These are phyloP conservation scores for Syncephalastrum monosporum DNA, from an alignment of 371 early-diverging fungal species.

Conservation along the genomic window DNA sequence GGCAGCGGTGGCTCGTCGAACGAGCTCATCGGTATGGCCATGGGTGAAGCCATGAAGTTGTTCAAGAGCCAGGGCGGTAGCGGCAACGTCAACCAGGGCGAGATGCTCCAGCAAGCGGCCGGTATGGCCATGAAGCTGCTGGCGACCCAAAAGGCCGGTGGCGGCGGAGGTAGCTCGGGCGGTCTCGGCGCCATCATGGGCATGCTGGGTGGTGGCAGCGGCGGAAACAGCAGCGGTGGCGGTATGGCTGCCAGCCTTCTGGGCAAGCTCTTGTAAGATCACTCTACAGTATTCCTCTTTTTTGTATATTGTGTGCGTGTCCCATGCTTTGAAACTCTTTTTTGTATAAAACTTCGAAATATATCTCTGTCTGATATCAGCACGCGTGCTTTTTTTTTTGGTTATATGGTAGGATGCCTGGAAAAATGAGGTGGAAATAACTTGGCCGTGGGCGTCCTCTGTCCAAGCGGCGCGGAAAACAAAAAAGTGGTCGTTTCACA, in stretches of 20 bases:
- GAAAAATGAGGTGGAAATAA: too few species aligned
- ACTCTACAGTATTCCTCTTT: slow-evolving; percentile 6
- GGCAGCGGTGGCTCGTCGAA: slow-evolving; percentile 26
- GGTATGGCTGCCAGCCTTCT: slow-evolving; percentile 14
- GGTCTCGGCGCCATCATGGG: slow-evolving; percentile 22
- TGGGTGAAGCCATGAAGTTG: slow-evolving; percentile 52
- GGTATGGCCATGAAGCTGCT: slow-evolving; percentile 18
- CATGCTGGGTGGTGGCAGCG: slow-evolving; percentile 13
- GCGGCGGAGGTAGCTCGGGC: slow-evolving; percentile 15
- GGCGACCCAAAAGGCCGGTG: slow-evolving; percentile 15
- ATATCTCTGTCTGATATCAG: too few species aligned
- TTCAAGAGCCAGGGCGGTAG: slow-evolving; percentile 21
- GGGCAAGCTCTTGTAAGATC: slow-evolving; percentile 18
- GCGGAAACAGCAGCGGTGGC: slow-evolving; percentile 8
- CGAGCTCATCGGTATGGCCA: slow-evolving; percentile 44
- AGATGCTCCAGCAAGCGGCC: slow-evolving; percentile 9
- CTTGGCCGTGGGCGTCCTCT: too few species aligned
- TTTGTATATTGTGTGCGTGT: not conserved
- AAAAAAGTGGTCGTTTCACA: too few species aligned
- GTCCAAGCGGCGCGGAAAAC: too few species aligned
- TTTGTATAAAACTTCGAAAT: too few species aligned
- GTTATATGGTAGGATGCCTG: too few species aligned
- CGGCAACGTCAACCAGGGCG: slow-evolving; percentile 7
- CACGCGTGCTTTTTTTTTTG: too few species aligned
- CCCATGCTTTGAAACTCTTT: too few species aligned